A percentile compares a stretch with the other conserved stretches of the same genome.
These are phyloP conservation scores for Bocquillonia castaneifolia DNA, from an alignment of 441 rosid genomes.

Conservation along the genomic window DNA sequence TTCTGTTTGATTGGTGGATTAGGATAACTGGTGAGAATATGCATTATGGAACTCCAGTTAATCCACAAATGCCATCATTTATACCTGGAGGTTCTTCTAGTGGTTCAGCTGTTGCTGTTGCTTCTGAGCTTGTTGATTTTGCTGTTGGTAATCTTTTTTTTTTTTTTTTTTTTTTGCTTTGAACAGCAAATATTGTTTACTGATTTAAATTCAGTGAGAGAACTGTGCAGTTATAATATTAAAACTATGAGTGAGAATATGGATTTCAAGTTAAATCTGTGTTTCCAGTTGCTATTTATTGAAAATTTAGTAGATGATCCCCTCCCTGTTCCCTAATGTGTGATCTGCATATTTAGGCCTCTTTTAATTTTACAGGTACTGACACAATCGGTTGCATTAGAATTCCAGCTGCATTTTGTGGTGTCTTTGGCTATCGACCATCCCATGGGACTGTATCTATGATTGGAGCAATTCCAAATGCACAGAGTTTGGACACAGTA, in stretches of 20 bases:
- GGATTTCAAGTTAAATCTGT: not conserved
- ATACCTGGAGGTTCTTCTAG: constrained; percentile 93
- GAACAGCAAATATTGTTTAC: no score
- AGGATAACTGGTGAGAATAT: constrained; percentile 78
- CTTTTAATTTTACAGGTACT: constrained; percentile 47
- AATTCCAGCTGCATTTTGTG: constrained; percentile 89
- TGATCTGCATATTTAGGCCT: constrained; percentile 1
- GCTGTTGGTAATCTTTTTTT: constrained; percentile 56
- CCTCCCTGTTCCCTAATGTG: not conserved
- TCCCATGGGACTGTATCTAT: constrained; percentile 77
- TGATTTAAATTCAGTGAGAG: not conserved
- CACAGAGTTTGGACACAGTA: constrained; percentile 79
- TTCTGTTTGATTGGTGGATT: constrained; percentile 20
- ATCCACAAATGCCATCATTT: constrained; percentile 56
- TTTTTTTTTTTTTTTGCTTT: constrained; percentile 4
- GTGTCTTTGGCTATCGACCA: constrained; percentile 80
- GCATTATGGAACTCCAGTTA: constrained; percentile 78
- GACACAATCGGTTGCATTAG: constrained; percentile 78
- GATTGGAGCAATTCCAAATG: constrained; percentile 69
- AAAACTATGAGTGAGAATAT: not conserved
- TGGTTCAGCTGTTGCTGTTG: constrained; percentile 94
- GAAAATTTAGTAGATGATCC: not conserved
- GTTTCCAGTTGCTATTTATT: not conserved
- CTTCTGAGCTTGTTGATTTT: constrained; percentile 78
- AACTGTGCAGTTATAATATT: not conserved